Evolutionary conservation across 2,329 filamentous ascomycete species (phyloP), one percentile per base, ranked within the genome.

Genomic region (Phyllosticta citribraziliensis): DNA sequence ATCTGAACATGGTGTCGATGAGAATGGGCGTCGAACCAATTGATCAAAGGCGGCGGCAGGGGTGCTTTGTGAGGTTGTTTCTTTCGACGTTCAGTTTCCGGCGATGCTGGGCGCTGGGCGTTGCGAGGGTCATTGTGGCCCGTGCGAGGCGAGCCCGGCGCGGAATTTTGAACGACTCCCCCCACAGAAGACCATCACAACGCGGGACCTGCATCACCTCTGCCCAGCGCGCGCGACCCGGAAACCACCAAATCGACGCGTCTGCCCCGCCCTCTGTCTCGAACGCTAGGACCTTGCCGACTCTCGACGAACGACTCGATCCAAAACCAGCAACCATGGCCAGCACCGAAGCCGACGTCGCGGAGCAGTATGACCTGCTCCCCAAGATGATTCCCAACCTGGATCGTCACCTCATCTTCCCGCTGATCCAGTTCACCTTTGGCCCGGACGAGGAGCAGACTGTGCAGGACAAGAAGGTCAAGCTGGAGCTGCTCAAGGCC

Each of bases 351-450:
- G 67, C 68, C 58, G 74, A 84, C 72, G 81, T 87, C 76, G 84
- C 83, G 71, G 84, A 85, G 74, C 80, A 88, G 75, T 85, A 90
- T 79, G 88, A 88, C 74, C 84, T 97, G 66, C 84, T 97, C 70
- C 89, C 91, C 70, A 91, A 92, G 78, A 82, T 99, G 72, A 88
- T 97, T 74, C 87, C 87, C 68, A 87, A 95, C 76, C 89, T 99
- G 76, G 94, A 97, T 81, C 87, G 94, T 68, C 94, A 99, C 76
- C 83, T 99, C 70, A 89, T 97, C 73, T 99, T 96, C 79, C 94
- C 94, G 67, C 84, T 99, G 66, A 87, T 99, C 74, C 92, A 97
- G 79, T 97, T 96, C 77, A 83, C 88, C 70, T 87, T 87, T 71
- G 86, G 88, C 72, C 86, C 90, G 75, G 88, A 96, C 67, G 87